Percentiles rank a stretch among this genome's conserved stretches.
Conservation (phyloP, 495 filamentous ascomycete genomes). For the Aspergillus cavernicola region DNA sequence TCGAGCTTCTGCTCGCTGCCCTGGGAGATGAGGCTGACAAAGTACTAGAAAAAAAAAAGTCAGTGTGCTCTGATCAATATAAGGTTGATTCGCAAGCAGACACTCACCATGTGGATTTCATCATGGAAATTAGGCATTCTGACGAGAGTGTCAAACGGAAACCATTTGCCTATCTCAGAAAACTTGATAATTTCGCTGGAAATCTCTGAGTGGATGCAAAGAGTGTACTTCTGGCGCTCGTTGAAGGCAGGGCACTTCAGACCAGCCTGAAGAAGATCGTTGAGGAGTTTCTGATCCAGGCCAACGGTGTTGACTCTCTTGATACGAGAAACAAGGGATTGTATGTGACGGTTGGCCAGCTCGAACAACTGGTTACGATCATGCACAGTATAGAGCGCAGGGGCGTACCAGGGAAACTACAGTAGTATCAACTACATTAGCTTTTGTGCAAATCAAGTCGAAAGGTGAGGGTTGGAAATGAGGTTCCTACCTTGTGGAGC, state of each 20-base stretch:
- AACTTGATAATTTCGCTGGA: conserved; percentile 16
- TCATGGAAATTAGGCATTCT: conserved; percentile 27
- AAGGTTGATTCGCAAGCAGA: background rate
- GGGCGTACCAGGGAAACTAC: conserved; percentile 66
- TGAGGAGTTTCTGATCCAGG: conserved; percentile 52
- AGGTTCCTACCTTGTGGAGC: conserved; percentile 56
- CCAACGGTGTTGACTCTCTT: conserved; percentile 30
- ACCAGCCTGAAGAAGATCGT: conserved; percentile 54
- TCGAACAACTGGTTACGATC: conserved; percentile 59
- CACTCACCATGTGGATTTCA: conserved; percentile 26
- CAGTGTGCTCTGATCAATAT: background rate
- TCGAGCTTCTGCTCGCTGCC: conserved; percentile 11
- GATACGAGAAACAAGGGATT: conserved; percentile 38
- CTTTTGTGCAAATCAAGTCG: background rate
- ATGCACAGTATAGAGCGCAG: conserved; percentile 58
- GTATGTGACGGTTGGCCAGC: conserved; percentile 46
- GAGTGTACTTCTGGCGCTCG: conserved; percentile 47
- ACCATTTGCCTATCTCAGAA: conserved; percentile 24
- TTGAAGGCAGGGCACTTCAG: conserved; percentile 63
- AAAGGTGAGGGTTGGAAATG: background rate
- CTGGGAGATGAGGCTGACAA: conserved; percentile 27
- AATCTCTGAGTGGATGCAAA: conserved; percentile 24
- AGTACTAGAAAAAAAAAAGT: conserved; percentile 21
- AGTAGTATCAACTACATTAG: conserved; percentile 8
- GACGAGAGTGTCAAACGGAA: conserved; percentile 37